A percentile compares a stretch with the other conserved stretches of the same genome.
Conservation (phyloP, 2,329 filamentous ascomycete genomes). For the Colletotrichum tropicale region DNA sequence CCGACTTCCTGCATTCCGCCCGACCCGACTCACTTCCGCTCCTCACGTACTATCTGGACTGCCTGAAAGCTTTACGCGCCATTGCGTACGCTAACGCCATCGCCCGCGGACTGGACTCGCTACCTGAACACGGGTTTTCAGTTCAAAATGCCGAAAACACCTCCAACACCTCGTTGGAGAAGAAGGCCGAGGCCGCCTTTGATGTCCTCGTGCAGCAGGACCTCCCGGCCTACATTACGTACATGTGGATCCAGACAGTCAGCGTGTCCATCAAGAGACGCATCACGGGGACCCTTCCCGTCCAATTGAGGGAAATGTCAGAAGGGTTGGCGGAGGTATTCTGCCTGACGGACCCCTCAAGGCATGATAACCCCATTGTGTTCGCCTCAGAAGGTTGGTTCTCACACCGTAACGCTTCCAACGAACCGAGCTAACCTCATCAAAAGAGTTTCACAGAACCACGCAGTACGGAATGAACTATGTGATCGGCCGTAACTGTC, state of each 20-base stretch:
- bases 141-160: slow-evolving; percentile 54
- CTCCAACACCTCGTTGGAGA: slow-evolving; percentile 62
- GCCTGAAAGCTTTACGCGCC: slow-evolving; percentile 72
- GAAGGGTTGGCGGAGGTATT: slow-evolving; percentile 80
- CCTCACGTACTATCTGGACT: slow-evolving; percentile 74
- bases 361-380: slow-evolving; percentile 76
- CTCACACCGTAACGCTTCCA: accelerated
- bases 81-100: slow-evolving; percentile 75
- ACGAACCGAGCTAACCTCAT: not conserved
- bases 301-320: slow-evolving; percentile 69
- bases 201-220: slow-evolving; percentile 69
- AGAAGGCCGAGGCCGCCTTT: slow-evolving; percentile 69
- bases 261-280: slow-evolving; percentile 70
- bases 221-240: slow-evolving; percentile 73
- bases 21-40: slow-evolving; percentile 68
- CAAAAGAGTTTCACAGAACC: slow-evolving; percentile 69
- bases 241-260: slow-evolving; percentile 72
- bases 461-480: slow-evolving; percentile 79
- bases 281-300: slow-evolving; percentile 70
- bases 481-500: slow-evolving; percentile 76
- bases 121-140: slow-evolving; percentile 62
- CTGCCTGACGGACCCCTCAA: slow-evolving; percentile 75
- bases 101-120: slow-evolving; percentile 61
- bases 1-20: slow-evolving; percentile 64
- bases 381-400: slow-evolving; percentile 74